These are phyloP conservation scores for Ampelocalamus luodianensis DNA, from an alignment of 176 grass and related monocot species.

Conservation along the genomic window DNA sequence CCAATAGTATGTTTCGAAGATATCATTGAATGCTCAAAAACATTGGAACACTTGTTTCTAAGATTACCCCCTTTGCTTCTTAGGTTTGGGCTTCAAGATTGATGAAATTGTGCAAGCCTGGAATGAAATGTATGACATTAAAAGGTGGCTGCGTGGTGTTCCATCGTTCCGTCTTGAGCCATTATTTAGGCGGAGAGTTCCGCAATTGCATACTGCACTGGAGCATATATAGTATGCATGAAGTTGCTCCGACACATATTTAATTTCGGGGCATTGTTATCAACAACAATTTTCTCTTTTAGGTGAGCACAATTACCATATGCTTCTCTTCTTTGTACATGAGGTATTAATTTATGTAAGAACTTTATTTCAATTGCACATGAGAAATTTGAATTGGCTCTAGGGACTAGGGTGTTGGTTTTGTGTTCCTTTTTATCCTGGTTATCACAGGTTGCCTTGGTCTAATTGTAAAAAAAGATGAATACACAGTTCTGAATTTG, in stretches of 20 bases:
- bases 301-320: slow-evolving; percentile 31
- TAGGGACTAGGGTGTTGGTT: neutral
- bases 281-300: slow-evolving; percentile 31
- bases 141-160: slow-evolving; percentile 71
- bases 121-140: slow-evolving; percentile 92
- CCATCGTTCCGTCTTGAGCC: slow-evolving; percentile 84
- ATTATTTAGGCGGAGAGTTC: slow-evolving; percentile 76
- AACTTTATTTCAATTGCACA: slow-evolving; percentile 7
- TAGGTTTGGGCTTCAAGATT: slow-evolving; percentile 82
- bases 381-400: neutral
- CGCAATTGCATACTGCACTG: slow-evolving; percentile 61
- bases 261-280: slow-evolving; percentile 35
- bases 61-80: slow-evolving; percentile 32
- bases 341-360: neutral
- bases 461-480: slow-evolving; percentile 8
- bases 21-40: neutral
- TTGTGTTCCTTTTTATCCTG: neutral
- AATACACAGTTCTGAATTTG: slow-evolving; percentile 16
- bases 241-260: slow-evolving; percentile 36
- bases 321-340: neutral
- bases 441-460: neutral
- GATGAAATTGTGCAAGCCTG: slow-evolving; percentile 93
- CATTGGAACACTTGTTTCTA: neutral
- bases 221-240: slow-evolving; percentile 61
- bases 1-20: neutral